These are phyloP conservation scores for Alternaria brassicicola DNA, from an alignment of 2,329 filamentous ascomycete species.

Conservation along the genomic window DNA sequence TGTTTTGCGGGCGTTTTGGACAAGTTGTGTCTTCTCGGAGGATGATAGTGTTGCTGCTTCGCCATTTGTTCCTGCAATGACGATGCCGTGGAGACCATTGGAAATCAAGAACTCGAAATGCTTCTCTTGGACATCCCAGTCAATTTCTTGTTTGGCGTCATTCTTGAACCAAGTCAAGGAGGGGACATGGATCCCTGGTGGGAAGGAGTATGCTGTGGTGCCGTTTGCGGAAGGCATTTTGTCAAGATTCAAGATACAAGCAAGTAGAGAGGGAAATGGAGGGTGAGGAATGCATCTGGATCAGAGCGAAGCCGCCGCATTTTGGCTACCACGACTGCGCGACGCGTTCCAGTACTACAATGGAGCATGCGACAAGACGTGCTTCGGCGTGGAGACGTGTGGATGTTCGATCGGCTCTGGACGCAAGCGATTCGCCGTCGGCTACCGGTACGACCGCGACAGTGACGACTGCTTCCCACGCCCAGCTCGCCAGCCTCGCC, in stretches of 20 bases:
- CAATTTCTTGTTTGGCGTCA: slow-evolving; percentile 58
- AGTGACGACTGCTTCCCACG: background rate
- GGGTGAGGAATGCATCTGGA: background rate
- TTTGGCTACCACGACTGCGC: slow-evolving; percentile 21
- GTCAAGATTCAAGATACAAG: background rate
- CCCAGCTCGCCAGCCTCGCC: slow-evolving; percentile 1
- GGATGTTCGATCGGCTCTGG: background rate
- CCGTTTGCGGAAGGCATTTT: slow-evolving; percentile 43
- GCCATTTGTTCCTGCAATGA: slow-evolving; percentile 55
- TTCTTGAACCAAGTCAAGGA: slow-evolving; percentile 62
- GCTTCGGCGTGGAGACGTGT: slow-evolving; percentile 5
- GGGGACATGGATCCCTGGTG: slow-evolving; percentile 63
- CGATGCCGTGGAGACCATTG: slow-evolving; percentile 59
- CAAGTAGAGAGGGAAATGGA: background rate
- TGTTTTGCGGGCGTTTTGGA: slow-evolving; percentile 48
- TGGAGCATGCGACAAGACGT: slow-evolving; percentile 9
- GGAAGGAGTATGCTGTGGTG: slow-evolving; percentile 48
- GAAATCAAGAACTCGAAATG: slow-evolving; percentile 62
- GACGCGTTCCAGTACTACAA: slow-evolving; percentile 27
- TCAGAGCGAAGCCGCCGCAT: slow-evolving; percentile 19
- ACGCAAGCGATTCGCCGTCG: slow-evolving; percentile 14
- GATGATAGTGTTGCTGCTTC: slow-evolving; percentile 52
- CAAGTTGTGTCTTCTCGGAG: slow-evolving; percentile 50
- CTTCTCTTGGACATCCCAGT: slow-evolving; percentile 61
- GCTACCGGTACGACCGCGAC: background rate